Evolutionary conservation across 202 grass and related monocot species (phyloP).

Genomic region (Schoenoplectus triqueter): DNA sequence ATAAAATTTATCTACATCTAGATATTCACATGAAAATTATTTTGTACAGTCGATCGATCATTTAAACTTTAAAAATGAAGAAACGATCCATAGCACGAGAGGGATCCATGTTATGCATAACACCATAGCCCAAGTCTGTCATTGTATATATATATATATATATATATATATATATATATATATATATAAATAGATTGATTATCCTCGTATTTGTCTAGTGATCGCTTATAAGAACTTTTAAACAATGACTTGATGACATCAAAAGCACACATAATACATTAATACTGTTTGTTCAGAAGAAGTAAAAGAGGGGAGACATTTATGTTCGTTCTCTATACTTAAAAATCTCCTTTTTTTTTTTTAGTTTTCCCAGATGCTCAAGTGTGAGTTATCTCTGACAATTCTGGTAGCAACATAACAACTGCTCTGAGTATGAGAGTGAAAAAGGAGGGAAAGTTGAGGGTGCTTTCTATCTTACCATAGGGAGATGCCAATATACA

Average conservation of each 20-base stretch:
- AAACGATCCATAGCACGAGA: too few species aligned
- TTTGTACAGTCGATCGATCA: too few species aligned
- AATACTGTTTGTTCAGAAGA: background rate
- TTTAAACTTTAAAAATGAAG: too few species aligned
- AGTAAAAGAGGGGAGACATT: background rate
- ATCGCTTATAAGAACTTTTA: background rate
- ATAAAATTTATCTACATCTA: too few species aligned
- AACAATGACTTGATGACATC: background rate
- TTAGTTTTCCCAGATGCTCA: background rate
- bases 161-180: too few species aligned
- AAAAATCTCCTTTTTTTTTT: conserved; percentile 37
- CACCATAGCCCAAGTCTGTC: too few species aligned
- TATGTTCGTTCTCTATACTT: background rate
- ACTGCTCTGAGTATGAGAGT: conserved; percentile 40
- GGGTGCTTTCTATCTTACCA: conserved; percentile 59
- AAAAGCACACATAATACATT: background rate
- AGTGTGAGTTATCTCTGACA: background rate
- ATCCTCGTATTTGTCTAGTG: background rate
- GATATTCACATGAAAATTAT: too few species aligned
- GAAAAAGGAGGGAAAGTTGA: conserved; percentile 45
- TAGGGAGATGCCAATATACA: background rate
- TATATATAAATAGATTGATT: too few species aligned
- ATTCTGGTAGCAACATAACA: conserved; percentile 24
- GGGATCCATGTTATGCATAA: too few species aligned
- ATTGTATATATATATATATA: too few species aligned